A percentile compares a stretch with the other conserved stretches of the same genome.
These are phyloP conservation scores for Hordeum pubiflorum DNA, from an alignment of 202 grass and related monocot species.

Conservation along the genomic window DNA sequence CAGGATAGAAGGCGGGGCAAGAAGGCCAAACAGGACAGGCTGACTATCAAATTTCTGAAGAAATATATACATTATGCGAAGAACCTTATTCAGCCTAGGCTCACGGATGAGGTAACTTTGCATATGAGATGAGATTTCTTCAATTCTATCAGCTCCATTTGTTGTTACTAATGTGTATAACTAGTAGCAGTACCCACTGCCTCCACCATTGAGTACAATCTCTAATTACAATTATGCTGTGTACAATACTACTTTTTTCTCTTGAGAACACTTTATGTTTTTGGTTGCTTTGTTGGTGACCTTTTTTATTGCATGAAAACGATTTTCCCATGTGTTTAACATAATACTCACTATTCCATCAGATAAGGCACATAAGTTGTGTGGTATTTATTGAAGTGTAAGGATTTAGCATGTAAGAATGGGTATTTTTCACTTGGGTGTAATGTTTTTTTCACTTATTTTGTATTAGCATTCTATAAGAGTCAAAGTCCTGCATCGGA, in stretches of 20 bases:
- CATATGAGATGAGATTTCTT: background rate
- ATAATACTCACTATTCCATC: background rate
- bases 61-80: slow-evolving; percentile 99
- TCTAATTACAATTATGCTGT: background rate
- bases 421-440: background rate
- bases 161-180: background rate
- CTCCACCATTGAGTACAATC: background rate
- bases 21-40: slow-evolving; percentile 75
- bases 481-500: background rate
- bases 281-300: background rate
- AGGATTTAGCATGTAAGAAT: background rate
- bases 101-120: slow-evolving; percentile 81
- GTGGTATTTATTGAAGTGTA: background rate
- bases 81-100: slow-evolving; percentile 84
- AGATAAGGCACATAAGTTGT: background rate
- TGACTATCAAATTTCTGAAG: slow-evolving; percentile 92
- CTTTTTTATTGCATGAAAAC: background rate
- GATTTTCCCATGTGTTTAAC: background rate
- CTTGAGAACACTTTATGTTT: background rate
- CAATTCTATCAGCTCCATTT: background rate
- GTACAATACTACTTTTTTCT: background rate
- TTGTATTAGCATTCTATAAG: background rate
- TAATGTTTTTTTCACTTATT: background rate
- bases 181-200: background rate
- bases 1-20: slow-evolving; percentile 84